Conservation (phyloP, 2,329 filamentous ascomycete genomes). For the Aspergillaceae sp. region DNA sequence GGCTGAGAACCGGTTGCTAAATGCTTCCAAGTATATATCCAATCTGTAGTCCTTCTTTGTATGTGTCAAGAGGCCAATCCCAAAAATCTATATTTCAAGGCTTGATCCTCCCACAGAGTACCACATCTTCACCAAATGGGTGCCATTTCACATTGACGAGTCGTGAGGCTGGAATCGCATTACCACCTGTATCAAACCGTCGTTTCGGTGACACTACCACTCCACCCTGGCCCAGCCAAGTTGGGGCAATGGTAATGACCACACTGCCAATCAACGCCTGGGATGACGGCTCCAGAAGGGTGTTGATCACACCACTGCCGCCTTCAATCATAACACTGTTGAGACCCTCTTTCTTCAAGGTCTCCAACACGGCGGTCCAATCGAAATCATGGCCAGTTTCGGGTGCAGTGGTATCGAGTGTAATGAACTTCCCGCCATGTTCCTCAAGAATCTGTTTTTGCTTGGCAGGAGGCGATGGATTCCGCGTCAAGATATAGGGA, state of each 20-base stretch:
- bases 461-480: constrained; percentile 6
- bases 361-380: constrained; percentile 55
- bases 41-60: background rate
- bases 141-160: constrained; percentile 58
- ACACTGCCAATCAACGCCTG: constrained; percentile 59
- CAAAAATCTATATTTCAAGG: background rate
- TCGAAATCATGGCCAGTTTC: constrained; percentile 20
- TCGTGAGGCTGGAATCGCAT: constrained; percentile 54
- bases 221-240: constrained; percentile 72
- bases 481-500: constrained; percentile 56
- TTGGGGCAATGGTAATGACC: constrained; percentile 80
- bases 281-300: constrained; percentile 53
- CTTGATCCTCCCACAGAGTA: constrained; percentile 60
- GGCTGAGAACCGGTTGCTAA: background rate
- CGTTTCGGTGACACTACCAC: constrained; percentile 66
- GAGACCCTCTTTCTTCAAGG: constrained; percentile 50
- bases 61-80: background rate
- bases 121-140: constrained; percentile 69
- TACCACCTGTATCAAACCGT: constrained; percentile 40
- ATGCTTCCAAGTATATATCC: background rate
- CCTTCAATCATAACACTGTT: constrained; percentile 85
- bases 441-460: constrained; percentile 16
- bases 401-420: constrained; percentile 11
- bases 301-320: constrained; percentile 72
- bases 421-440: constrained; percentile 24